Evolutionary conservation across 371 early-diverging fungal species (phyloP), one percentile per base, ranked within the genome.

Genomic region (Syncephalastrum sp.): DNA sequence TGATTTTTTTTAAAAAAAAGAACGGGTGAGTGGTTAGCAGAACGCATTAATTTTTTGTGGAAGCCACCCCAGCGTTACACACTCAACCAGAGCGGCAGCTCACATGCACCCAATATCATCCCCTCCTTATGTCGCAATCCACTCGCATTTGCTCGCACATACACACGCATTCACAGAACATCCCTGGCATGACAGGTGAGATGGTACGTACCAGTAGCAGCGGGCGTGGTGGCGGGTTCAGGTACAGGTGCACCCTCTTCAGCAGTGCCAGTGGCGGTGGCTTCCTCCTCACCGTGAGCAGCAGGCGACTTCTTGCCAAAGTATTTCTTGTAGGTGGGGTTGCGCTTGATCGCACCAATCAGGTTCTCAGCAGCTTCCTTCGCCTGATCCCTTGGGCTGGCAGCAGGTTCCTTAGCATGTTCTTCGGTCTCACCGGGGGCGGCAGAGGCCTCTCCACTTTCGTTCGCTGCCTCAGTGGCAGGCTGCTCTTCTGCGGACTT

Each of bases 271-370:
- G n/a, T n/a, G n/a, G 45, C 47, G 47, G 50, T 25, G 48, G 57
- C 42, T 29, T 53, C 61, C 13, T 56, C 33, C 21, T 47, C 45
- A 8, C 19, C 33, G 24, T 71, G 58, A 42, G 58, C 54, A 42
- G 56, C 54, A 21, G 57, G 62, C 65, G 21, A 21, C 21, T 71
- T 67, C 56, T 72, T 68, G 12, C 66, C 63, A 47, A 73, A 73
- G 42, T 67, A 62, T 42, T 68, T 69, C 29, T 60, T 65, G 55
- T 57, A 43, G 25, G 69, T 57, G 13, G 73, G 60, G 33, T 58
- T 54, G 44, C 64, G 64, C 50, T 73, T 73, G 50, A 73, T 59
- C 21, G 64, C 60, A 29, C 67, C 73, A 24, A 73, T 58, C 16
- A 73, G 62, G 42, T 66, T 67, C 0, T 47, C 29, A 24, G 50